Evolutionary conservation across 495 filamentous ascomycete species (phyloP).

Genomic region (Aspergillus olivimuriae): DNA sequence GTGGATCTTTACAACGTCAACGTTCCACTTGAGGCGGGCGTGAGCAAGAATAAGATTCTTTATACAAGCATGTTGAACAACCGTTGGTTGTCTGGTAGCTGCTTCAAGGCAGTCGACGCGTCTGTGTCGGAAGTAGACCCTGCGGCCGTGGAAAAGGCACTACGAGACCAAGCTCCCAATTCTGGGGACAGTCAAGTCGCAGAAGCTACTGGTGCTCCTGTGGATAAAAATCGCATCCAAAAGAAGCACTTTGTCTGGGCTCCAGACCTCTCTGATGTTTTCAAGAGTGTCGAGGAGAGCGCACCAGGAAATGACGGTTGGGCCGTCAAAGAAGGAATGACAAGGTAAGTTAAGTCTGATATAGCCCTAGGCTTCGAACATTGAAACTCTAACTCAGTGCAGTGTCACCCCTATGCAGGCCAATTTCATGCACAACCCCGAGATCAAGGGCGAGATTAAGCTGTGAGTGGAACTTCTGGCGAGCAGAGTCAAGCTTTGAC

Average conservation of each 20-base stretch:
- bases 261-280: slow-evolving; percentile 79
- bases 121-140: slow-evolving; percentile 37
- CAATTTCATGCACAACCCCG: slow-evolving; percentile 80
- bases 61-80: slow-evolving; percentile 86
- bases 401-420: slow-evolving; percentile 89
- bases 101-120: slow-evolving; percentile 62
- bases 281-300: slow-evolving; percentile 71
- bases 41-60: slow-evolving; percentile 61
- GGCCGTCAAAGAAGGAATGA: slow-evolving; percentile 81
- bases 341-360: slow-evolving; percentile 73
- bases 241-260: slow-evolving; percentile 94
- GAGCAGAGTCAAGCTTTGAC: slow-evolving; percentile 15
- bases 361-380: no score
- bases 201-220: slow-evolving; percentile 9
- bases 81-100: slow-evolving; percentile 73
- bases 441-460: slow-evolving; percentile 69
- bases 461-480: slow-evolving; percentile 65
- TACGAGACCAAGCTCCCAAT: slow-evolving; percentile 53
- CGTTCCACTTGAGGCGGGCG: slow-evolving; percentile 66
- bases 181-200: slow-evolving; percentile 20
- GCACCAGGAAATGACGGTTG: slow-evolving; percentile 89
- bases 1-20: slow-evolving; percentile 86
- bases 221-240: slow-evolving; percentile 36
- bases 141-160: slow-evolving; percentile 54
- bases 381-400: slow-evolving; percentile 17